phyloP scores from a whole-genome alignment of 116 monocot species.

The Thalassia testudinum region DNA sequence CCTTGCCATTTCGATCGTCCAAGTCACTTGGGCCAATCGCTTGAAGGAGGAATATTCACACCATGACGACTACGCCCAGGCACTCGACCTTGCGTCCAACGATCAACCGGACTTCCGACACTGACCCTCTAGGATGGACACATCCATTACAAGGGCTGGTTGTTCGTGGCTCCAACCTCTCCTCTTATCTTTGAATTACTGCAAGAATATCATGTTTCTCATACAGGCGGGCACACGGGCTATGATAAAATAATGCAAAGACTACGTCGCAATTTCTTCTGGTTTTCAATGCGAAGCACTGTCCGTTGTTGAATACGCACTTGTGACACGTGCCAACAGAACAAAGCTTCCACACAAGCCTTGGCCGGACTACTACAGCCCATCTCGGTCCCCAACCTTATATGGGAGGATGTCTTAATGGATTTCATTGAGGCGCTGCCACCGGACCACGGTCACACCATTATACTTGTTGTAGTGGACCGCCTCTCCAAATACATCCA shows the following conservation, averaged over 20 bases:
- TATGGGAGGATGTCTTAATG: too few relatives aligned
- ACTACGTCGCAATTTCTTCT: too few relatives aligned
- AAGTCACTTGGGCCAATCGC: neutral
- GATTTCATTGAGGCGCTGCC: too few relatives aligned
- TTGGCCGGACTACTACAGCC: too few relatives aligned
- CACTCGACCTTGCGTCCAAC: neutral
- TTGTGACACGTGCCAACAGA: too few relatives aligned
- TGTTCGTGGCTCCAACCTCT: neutral
- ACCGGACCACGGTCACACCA: neutral
- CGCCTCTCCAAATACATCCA: neutral
- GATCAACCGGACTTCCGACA: neutral
- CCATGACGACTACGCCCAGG: neutral
- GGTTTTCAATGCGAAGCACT: too few relatives aligned
- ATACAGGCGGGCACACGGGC: too few relatives aligned
- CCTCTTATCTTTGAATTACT: neutral
- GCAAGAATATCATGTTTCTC: neutral
- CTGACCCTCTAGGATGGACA: neutral
- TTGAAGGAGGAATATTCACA: neutral
- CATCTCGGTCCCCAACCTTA: too few relatives aligned
- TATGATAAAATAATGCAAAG: too few relatives aligned
- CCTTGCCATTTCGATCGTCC: neutral
- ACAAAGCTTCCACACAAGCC: too few relatives aligned
- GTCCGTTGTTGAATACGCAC: too few relatives aligned
- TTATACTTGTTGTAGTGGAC: neutral
- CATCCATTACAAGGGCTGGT: neutral